Conservation (phyloP, 176 grass and related monocot species). For the Chrysopogon serrulatus region DNA sequence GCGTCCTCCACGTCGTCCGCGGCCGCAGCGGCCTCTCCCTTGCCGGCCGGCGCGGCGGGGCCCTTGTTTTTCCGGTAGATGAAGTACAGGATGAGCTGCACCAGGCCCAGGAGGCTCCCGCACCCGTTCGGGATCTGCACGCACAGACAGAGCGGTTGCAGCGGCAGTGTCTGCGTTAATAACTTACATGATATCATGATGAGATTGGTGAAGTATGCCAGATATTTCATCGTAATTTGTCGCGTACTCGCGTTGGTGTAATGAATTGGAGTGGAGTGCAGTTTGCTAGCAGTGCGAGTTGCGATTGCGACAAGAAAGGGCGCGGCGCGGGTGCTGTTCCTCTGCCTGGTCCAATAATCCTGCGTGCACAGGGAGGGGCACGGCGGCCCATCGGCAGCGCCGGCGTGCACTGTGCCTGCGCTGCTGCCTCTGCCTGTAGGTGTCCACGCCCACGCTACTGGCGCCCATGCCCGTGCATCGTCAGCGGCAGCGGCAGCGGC, state of each 20-base stretch:
- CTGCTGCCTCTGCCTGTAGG: not conserved
- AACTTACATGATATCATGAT: not conserved
- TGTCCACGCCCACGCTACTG: not conserved
- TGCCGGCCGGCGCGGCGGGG: constrained; percentile 26
- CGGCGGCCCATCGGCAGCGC: not conserved
- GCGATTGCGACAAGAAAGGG: constrained; percentile 3
- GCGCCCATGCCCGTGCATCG: not conserved
- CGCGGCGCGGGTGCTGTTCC: not conserved
- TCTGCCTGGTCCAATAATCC: not conserved
- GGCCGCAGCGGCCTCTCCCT: not conserved
- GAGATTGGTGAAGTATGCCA: not conserved
- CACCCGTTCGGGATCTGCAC: constrained; percentile 90
- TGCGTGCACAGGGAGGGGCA: not conserved
- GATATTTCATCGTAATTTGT: not conserved
- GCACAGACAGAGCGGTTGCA: not conserved
- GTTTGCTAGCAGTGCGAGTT: not conserved
- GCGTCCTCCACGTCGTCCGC: constrained; percentile 52
- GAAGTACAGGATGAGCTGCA: constrained; percentile 76
- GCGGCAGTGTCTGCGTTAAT: not conserved
- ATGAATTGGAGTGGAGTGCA: not conserved
- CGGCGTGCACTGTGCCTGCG: not conserved
- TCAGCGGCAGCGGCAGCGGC: not conserved
- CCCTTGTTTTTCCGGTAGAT: constrained; percentile 86
- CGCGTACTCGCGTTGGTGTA: not conserved
- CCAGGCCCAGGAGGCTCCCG: constrained; percentile 65